Evolutionary conservation across 1,284 basidiomycete genomes (phyloP), one percentile per base, ranked within the genome.

Genomic region (Tremellales sp.): DNA sequence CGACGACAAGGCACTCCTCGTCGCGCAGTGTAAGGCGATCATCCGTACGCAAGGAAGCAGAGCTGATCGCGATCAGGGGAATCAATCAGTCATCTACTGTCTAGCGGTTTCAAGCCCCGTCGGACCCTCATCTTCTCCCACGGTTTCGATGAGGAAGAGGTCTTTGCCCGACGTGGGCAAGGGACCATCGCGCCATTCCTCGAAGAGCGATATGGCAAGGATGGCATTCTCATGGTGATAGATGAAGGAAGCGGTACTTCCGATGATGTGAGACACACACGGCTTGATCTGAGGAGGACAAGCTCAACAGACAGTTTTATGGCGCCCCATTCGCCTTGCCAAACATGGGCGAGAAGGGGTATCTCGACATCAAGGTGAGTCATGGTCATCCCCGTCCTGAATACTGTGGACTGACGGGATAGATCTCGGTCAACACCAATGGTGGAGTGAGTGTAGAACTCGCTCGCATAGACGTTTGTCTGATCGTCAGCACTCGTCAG

Each of bases 401-500:
- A 8, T 3, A 21, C 31, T 27, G 4, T 11, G 22, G 11, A 37
- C 49, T 51, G 48, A 52, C 36, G 24, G n/a, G 17, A 10, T 21
- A 63, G 57, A 66, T 75, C 35, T 56, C 65, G 2, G 67, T 76
- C 13, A 68, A 65, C 12, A 73, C 71, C 7, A 53, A 61, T 27
- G 73, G 73, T 31, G 73, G 73, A 5, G 66, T 69, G 43, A 58
- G 66, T 64, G 23, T 12, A 10, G 13, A 40, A 15, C 19, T 3
- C 26, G 10, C 22, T 8, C 7, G 2, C 12, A 40, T 6, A 12
- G 15, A 21, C 13, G 4, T 12, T 19, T 13, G n/a, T 26, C 23
- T 37, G n/a, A 40, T 17, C n/a, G 26, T 1, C 61, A 76, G 29
- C 77, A 79, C 59, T 76, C 75, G 13, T 75, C 73, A 2, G 64